A percentile compares a stretch with the other conserved stretches of the same genome.
phyloP scores from a whole-genome alignment of 2,329 filamentous ascomycete genomes.

The Plenodomus lindquistii region DNA sequence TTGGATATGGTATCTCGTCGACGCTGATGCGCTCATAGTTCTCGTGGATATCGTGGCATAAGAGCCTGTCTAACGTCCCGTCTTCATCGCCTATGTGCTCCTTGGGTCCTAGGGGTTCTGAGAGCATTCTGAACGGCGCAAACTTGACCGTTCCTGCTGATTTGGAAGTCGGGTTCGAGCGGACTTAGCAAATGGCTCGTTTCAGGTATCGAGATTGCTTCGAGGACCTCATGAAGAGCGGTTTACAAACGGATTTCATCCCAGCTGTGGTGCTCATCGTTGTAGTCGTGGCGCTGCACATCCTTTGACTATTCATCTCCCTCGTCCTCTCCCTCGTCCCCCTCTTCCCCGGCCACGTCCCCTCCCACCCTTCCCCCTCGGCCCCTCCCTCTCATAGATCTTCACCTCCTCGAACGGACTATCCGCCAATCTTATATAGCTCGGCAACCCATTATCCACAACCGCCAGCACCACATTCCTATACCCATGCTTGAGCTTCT shows the following conservation, averaged over 20 bases:
- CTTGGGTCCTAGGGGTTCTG: too few relatives aligned
- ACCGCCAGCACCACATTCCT: constrained; percentile 84
- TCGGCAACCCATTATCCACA: constrained; percentile 87
- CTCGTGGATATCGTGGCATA: too few relatives aligned
- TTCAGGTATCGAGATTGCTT: too few relatives aligned
- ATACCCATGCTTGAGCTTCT: constrained; percentile 80
- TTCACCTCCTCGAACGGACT: constrained; percentile 73
- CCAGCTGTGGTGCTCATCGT: background rate
- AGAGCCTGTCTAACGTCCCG: too few relatives aligned
- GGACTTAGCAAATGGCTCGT: too few relatives aligned
- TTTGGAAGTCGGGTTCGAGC: too few relatives aligned
- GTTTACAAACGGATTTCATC: too few relatives aligned
- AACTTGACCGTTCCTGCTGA: too few relatives aligned
- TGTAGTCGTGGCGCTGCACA: background rate
- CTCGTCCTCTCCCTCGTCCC: constrained; percentile 24
- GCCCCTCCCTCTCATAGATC: constrained; percentile 60
- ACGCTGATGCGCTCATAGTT: background rate
- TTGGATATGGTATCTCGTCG: background rate
- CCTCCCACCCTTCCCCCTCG: constrained; percentile 41
- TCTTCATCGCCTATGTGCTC: too few relatives aligned
- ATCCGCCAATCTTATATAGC: constrained; percentile 81
- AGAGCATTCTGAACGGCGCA: too few relatives aligned
- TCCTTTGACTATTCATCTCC: constrained; percentile 6
- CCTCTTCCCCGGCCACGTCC: constrained; percentile 50
- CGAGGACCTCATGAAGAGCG: too few relatives aligned